phyloP scores from a whole-genome alignment of 495 filamentous ascomycete species.

The Symbiotaphrina buchneri region DNA sequence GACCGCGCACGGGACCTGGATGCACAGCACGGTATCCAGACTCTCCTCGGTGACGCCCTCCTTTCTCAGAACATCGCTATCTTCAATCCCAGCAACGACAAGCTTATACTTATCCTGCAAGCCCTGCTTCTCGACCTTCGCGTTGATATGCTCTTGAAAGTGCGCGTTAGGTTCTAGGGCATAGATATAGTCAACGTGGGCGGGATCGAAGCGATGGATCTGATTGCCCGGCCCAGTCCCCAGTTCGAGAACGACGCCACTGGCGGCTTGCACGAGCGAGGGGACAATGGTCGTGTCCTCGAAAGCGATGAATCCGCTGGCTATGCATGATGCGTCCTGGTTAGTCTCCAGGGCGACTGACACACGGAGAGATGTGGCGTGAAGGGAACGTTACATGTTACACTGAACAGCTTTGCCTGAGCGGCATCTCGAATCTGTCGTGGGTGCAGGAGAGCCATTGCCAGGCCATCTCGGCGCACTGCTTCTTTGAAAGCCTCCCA shows the following conservation, averaged over 20 bases:
- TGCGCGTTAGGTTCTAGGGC: constrained; percentile 20
- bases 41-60: constrained; percentile 17
- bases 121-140: constrained; percentile 8
- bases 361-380: no score
- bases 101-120: constrained; percentile 18
- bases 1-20: constrained; percentile 13
- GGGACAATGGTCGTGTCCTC: constrained; percentile 20
- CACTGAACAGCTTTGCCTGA: no score
- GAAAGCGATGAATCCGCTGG: no score
- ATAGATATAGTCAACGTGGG: constrained; percentile 15
- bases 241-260: constrained; percentile 22
- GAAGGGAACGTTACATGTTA: no score
- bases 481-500: no score
- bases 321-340: no score
- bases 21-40: constrained; percentile 13
- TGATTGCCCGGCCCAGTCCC: constrained; percentile 25
- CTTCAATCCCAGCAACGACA: constrained; percentile 15
- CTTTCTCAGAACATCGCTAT: constrained; percentile 12
- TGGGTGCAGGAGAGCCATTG: no score
- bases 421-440: no score
- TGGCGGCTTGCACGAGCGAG: constrained; percentile 14
- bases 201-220: constrained; percentile 16
- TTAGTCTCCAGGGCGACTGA: no score
- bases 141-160: constrained; percentile 9
- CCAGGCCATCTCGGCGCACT: no score